Conservation (phyloP, 495 filamentous ascomycete genomes). For the Penicillium lividum region DNA sequence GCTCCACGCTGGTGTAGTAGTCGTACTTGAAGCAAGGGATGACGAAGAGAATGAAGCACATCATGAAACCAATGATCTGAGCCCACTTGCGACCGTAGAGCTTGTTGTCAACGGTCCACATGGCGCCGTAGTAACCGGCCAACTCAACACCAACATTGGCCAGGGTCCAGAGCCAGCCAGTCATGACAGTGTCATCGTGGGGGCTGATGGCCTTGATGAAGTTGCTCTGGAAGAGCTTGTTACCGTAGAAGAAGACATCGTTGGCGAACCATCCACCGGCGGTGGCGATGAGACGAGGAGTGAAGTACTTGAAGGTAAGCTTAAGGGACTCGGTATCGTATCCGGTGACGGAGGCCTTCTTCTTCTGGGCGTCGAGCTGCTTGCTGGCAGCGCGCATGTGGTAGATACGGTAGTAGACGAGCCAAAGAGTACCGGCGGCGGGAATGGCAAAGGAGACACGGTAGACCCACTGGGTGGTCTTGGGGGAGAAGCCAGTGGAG, state of each 20-base stretch:
- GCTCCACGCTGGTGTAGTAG: slow-evolving; percentile 64
- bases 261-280: slow-evolving; percentile 84
- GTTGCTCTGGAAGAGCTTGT: slow-evolving; percentile 88
- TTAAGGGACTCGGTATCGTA: slow-evolving; percentile 77
- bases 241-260: slow-evolving; percentile 95
- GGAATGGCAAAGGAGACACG: slow-evolving; percentile 82
- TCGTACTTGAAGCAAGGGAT: slow-evolving; percentile 79
- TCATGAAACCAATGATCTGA: slow-evolving; percentile 83
- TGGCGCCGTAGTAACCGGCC: slow-evolving; percentile 76
- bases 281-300: slow-evolving; percentile 76
- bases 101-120: slow-evolving; percentile 83
- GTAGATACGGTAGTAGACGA: slow-evolving; percentile 86
- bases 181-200: slow-evolving; percentile 63
- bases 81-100: slow-evolving; percentile 88
- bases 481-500: slow-evolving; percentile 65
- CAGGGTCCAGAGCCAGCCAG: slow-evolving; percentile 81
- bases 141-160: slow-evolving; percentile 78
- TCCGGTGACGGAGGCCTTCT: slow-evolving; percentile 78
- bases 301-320: slow-evolving; percentile 73
- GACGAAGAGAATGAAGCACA: slow-evolving; percentile 84
- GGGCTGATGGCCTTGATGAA: slow-evolving; percentile 75
- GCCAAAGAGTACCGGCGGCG: slow-evolving; percentile 81
- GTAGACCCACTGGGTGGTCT: slow-evolving; percentile 77
- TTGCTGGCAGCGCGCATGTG: slow-evolving; percentile 78
- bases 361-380: slow-evolving; percentile 73